phyloP scores from a whole-genome alignment of 345 rosid genomes.

The Erucastrum elatum region DNA sequence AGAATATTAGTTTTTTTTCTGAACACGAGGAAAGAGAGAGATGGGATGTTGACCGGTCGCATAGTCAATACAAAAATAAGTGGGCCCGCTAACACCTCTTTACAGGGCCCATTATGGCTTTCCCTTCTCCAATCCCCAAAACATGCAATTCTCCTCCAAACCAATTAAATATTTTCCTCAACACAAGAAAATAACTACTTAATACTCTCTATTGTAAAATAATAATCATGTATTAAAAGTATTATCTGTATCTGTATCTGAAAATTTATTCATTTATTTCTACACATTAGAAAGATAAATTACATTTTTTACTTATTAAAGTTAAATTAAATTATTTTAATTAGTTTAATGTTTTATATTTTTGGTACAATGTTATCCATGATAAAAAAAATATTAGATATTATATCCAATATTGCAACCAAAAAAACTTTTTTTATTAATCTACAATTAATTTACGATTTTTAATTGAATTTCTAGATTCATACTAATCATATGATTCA shows the following conservation, averaged over 20 bases:
- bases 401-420: too few species aligned
- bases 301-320: too few species aligned
- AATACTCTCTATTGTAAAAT: background rate
- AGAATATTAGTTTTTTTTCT: background rate
- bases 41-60: slow-evolving; percentile 51
- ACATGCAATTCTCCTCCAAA: slow-evolving; percentile 10
- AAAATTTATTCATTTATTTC: too few species aligned
- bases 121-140: slow-evolving; percentile 35
- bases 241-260: background rate
- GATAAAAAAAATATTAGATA: too few species aligned
- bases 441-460: too few species aligned
- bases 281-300: background rate
- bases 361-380: too few species aligned
- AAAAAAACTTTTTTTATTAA: too few species aligned
- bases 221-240: background rate
- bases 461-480: too few species aligned
- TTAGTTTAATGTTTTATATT: too few species aligned
- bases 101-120: slow-evolving; percentile 35
- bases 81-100: slow-evolving; percentile 32
- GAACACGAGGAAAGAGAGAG: slow-evolving; percentile 32
- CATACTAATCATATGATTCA: too few species aligned
- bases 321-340: too few species aligned
- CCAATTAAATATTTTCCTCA: slow-evolving; percentile 2
- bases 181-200: background rate
- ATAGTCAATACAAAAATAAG: slow-evolving; percentile 32